These are phyloP conservation scores for Populus hybrid DNA, from an alignment of 441 rosid species.

Conservation along the genomic window DNA sequence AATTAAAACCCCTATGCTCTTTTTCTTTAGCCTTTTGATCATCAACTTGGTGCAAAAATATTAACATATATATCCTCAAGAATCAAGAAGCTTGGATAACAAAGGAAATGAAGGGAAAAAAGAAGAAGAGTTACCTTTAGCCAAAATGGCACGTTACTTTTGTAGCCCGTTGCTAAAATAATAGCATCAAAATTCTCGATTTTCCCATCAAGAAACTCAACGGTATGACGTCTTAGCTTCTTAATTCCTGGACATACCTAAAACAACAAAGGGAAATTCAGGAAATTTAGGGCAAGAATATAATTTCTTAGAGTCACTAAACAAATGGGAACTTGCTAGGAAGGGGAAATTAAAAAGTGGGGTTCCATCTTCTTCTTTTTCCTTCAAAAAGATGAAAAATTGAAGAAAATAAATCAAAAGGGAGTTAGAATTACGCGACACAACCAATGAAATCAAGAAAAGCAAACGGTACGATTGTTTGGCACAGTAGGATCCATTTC, in stretches of 20 bases:
- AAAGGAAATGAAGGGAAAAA: background rate
- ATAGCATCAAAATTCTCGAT: constrained; percentile 67
- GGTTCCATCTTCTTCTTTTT: background rate
- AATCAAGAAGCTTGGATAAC: background rate
- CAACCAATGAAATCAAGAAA: constrained; percentile 11
- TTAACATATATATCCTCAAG: constrained; percentile 4
- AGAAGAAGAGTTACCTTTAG: constrained; percentile 51
- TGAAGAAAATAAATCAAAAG: background rate
- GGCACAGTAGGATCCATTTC: constrained; percentile 19
- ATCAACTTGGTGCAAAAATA: background rate
- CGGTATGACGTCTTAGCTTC: constrained; percentile 41
- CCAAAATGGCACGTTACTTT: constrained; percentile 82
- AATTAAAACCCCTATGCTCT: constrained; percentile 2
- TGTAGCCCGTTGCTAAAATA: constrained; percentile 86
- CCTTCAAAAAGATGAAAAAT: too few species aligned
- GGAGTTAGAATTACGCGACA: constrained; percentile 6
- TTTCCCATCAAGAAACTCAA: constrained; percentile 68
- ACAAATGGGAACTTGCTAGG: background rate
- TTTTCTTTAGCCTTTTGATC: background rate
- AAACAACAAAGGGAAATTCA: background rate
- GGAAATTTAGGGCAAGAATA: background rate
- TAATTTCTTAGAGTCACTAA: background rate
- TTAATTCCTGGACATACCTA: constrained; percentile 65
- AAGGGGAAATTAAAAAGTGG: background rate
- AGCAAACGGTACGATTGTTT: constrained; percentile 5